These are phyloP conservation scores for Pouteria glomerata DNA, from an alignment of 148 eudicot genomes.

Conservation along the genomic window DNA sequence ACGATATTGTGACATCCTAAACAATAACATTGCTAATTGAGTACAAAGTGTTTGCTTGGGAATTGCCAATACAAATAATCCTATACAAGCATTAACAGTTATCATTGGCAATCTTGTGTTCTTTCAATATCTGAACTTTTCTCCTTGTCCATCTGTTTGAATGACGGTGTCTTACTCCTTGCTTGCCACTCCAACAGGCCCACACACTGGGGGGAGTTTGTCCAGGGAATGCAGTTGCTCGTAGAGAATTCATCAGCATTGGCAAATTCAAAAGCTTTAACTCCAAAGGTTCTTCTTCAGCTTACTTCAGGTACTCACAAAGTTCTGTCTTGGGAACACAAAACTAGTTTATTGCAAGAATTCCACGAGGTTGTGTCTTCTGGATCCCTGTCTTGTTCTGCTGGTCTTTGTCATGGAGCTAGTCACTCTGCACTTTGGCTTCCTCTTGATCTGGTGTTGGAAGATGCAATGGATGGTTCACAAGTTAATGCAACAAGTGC, in stretches of 20 bases:
- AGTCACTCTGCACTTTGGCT: constrained; percentile 50
- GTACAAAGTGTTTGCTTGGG: too few relatives aligned
- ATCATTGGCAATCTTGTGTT: not conserved
- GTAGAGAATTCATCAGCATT: constrained; percentile 31
- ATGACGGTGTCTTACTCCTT: not conserved
- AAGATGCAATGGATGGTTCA: constrained; percentile 50
- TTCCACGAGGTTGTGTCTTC: constrained; percentile 22
- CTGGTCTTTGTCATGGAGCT: constrained; percentile 36
- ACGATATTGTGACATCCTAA: too few relatives aligned
- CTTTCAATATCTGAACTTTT: not conserved
- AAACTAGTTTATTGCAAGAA: constrained; percentile 26
- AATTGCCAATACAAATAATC: too few relatives aligned
- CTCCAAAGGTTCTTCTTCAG: constrained; percentile 27
- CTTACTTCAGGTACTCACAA: constrained; percentile 23
- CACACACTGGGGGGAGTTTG: constrained; percentile 32
- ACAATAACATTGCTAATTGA: too few relatives aligned
- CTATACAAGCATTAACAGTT: too few relatives aligned
- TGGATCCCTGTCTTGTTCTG: constrained; percentile 33
- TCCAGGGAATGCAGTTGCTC: constrained; percentile 36
- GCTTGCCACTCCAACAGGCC: constrained; percentile 26
- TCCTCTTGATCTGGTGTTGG: constrained; percentile 52
- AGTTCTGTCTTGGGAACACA: constrained; percentile 23
- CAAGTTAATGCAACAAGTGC: constrained; percentile 48
- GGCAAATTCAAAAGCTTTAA: constrained; percentile 23
- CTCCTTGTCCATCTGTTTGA: not conserved